Conservation (phyloP, 2,329 filamentous ascomycete genomes). For the Phyllosticta citriasiana region DNA sequence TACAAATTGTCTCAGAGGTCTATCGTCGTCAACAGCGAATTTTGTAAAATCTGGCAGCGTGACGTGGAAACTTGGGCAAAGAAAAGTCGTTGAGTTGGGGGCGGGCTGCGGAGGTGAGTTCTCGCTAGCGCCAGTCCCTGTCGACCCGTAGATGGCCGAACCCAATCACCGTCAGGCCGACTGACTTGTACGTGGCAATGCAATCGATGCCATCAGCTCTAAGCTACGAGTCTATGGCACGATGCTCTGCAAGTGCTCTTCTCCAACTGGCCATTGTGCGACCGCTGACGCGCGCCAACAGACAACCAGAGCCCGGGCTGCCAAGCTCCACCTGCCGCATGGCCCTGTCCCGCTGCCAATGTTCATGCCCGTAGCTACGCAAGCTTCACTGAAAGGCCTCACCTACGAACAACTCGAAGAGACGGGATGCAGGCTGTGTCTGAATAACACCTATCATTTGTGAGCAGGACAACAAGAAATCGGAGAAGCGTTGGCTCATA, state of each 20-base stretch:
- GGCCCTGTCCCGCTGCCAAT: slow-evolving; percentile 59
- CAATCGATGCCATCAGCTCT: slow-evolving; percentile 27
- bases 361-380: slow-evolving; percentile 98
- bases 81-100: neutral
- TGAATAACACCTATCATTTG: slow-evolving; percentile 98
- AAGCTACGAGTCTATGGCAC: slow-evolving; percentile 27
- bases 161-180: neutral
- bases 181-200: slow-evolving; percentile 17
- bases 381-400: slow-evolving; percentile 87
- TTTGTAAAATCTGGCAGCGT: no score
- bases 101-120: neutral
- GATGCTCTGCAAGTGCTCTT: slow-evolving; percentile 24
- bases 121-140: neutral
- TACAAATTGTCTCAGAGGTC: no score
- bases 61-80: no score
- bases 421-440: slow-evolving; percentile 77
- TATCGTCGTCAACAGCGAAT: no score
- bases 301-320: slow-evolving; percentile 91
- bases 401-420: slow-evolving; percentile 87
- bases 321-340: slow-evolving; percentile 79
- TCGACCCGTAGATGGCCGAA: neutral
- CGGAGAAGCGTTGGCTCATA: neutral
- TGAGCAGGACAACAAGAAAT: slow-evolving; percentile 17
- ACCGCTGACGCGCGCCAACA: slow-evolving; percentile 8
- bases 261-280: neutral